Percentiles rank a stretch among this genome's conserved stretches.
Conservation (phyloP, 345 rosid species). For the Pistacia vera region DNA sequence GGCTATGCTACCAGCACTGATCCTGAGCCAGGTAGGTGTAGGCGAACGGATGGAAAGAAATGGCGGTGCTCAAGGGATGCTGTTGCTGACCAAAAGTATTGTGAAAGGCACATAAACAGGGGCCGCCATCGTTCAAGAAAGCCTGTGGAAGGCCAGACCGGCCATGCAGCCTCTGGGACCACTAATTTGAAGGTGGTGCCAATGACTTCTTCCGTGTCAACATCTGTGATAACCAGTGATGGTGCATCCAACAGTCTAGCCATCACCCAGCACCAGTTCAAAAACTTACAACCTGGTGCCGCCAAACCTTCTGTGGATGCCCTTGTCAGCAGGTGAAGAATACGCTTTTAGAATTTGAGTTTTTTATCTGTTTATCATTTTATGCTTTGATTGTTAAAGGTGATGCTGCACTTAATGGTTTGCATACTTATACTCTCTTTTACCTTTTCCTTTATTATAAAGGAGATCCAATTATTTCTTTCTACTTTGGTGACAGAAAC, state of each 20-base stretch:
- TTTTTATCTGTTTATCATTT: constrained; percentile 11
- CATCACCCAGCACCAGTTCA: constrained; percentile 32
- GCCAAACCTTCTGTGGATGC: constrained; percentile 36
- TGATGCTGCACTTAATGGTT: constrained; percentile 22
- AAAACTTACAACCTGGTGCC: constrained; percentile 37
- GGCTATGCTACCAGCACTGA: constrained; percentile 56
- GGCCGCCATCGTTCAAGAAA: constrained; percentile 93
- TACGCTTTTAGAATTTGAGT: not conserved
- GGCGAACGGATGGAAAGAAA: constrained; percentile 83
- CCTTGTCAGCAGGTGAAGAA: constrained; percentile 39
- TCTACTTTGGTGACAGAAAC: constrained; percentile 32
- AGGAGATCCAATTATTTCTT: constrained; percentile 31
- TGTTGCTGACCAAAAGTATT: constrained; percentile 76
- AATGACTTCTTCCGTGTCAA: constrained; percentile 25
- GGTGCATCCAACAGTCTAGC: constrained; percentile 34
- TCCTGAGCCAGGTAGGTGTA: constrained; percentile 79
- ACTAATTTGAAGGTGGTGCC: constrained; percentile 43
- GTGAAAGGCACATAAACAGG: constrained; percentile 81
- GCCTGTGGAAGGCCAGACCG: constrained; percentile 72
- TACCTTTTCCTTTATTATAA: constrained; percentile 25
- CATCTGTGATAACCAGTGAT: constrained; percentile 30
- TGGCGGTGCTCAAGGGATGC: constrained; percentile 84
- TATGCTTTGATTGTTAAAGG: constrained; percentile 3
- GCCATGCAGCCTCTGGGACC: constrained; percentile 41
- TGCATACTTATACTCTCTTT: constrained; percentile 14